A percentile compares a stretch with the other conserved stretches of the same genome.
phyloP scores from a whole-genome alignment of 495 filamentous ascomycete species.

The Beverwykella pulmonaria region DNA sequence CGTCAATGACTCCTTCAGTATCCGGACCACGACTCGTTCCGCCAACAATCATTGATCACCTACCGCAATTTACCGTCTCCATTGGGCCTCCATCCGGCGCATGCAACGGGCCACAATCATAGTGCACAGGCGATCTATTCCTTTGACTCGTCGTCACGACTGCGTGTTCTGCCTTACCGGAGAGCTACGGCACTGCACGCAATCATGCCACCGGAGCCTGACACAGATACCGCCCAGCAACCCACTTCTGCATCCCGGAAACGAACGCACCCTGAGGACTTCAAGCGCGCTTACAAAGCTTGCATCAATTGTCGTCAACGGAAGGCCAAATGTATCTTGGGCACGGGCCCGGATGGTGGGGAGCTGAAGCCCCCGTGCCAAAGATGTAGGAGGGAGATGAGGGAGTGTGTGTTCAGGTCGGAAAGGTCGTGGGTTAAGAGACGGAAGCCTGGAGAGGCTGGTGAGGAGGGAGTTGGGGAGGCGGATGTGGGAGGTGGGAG shows the following conservation, averaged over 20 bases:
- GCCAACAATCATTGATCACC: neutral
- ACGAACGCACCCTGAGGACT: conserved; percentile 37
- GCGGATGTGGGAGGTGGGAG: neutral
- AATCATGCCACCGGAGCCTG: neutral
- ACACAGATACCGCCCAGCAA: neutral
- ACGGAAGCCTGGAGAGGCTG: conserved; percentile 27
- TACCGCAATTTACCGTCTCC: conserved; percentile 1
- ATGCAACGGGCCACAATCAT: neutral
- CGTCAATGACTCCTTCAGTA: neutral
- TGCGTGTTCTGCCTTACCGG: neutral
- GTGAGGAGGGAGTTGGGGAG: neutral
- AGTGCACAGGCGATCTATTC: neutral
- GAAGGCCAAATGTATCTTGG: conserved; percentile 37
- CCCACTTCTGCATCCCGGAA: conserved; percentile 10
- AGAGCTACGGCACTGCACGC: neutral
- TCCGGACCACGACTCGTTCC: neutral
- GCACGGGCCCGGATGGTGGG: conserved; percentile 20
- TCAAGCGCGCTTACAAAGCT: conserved; percentile 40
- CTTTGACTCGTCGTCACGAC: neutral
- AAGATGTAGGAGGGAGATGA: conserved; percentile 36
- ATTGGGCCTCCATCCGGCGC: neutral
- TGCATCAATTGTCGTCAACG: conserved; percentile 39
- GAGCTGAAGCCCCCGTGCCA: conserved; percentile 37
- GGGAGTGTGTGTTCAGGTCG: conserved; percentile 37
- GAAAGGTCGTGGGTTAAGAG: conserved; percentile 38